Conservation (phyloP, 306 rosid species). For the Medicago truncatula region MtrunA17r5.0-ANR NC_053049.1:34596001-34596500, state of each 20-base stretch:
- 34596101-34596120: conserved; percentile 58
- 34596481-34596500: conserved; percentile 86
- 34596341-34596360: conserved; percentile 68
- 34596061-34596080: neutral
- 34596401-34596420: conserved; percentile 41
- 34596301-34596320: conserved; percentile 37
- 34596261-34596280: neutral
- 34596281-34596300: conserved; percentile 36
- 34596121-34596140: conserved; percentile 57
- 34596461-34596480: conserved; percentile 76
- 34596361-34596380: conserved; percentile 53
- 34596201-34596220: conserved; percentile 30
- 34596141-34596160: conserved; percentile 42
- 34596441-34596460: conserved; percentile 90
- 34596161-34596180: conserved; percentile 34
- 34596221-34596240: conserved; percentile 49
- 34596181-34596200: conserved; percentile 15
- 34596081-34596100: conserved; percentile 27
- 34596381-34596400: conserved; percentile 46
- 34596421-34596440: conserved; percentile 58
- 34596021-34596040: conserved; percentile 24
- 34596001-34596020: conserved; percentile 33
- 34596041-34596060: conserved; percentile 46
- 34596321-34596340: conserved; percentile 46
- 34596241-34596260: conserved; percentile 41